Evolutionary conservation across 148 eudicot genomes (phyloP), one percentile per base, ranked within the genome.

Genomic region (Fagopyrum tataricum): DNA sequence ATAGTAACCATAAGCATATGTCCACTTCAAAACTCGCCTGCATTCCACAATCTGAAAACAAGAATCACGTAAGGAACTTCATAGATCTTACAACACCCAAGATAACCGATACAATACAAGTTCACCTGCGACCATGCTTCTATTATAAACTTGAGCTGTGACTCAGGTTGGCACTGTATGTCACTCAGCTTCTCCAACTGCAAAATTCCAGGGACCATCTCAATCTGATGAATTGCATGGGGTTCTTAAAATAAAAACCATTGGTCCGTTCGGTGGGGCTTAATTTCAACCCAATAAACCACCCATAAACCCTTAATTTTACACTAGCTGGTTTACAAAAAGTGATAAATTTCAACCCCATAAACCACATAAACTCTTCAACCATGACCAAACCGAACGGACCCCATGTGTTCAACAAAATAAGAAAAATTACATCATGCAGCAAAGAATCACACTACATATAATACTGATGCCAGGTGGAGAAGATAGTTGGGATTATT

Each of bases 41-140:
- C 87, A 87, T 76, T 85, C 83, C 44, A 78, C 82, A 48, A 82
- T 78, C 85, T 89, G 85, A 15, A 47, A 70, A 6, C 26, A 51
- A 48, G 3, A 26, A 59, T 23, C 40, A 10, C 14, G 9, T 26
- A 61, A 24, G n/a, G n/a, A n/a, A n/a, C n/a, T n/a, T n/a, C n/a
- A n/a, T n/a, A n/a, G n/a, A n/a, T n/a, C n/a, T n/a, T n/a, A n/a
- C n/a, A n/a, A n/a, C n/a, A n/a, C n/a, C n/a, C n/a, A n/a, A n/a
- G n/a, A n/a, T n/a, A n/a, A n/a, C n/a, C n/a, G n/a, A n/a, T n/a
- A n/a, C n/a, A n/a, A n/a, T n/a, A n/a, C n/a, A n/a, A n/a, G 49
- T 52, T 76, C 67, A 88, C 89, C 93, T 89, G 97, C 42, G 79
- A 81, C 96, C 98, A 93, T 17, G 96, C 98, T 76, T 93, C 93